phyloP scores from a whole-genome alignment of 495 filamentous ascomycete species.

The Tuber umbilicatum region DNA sequence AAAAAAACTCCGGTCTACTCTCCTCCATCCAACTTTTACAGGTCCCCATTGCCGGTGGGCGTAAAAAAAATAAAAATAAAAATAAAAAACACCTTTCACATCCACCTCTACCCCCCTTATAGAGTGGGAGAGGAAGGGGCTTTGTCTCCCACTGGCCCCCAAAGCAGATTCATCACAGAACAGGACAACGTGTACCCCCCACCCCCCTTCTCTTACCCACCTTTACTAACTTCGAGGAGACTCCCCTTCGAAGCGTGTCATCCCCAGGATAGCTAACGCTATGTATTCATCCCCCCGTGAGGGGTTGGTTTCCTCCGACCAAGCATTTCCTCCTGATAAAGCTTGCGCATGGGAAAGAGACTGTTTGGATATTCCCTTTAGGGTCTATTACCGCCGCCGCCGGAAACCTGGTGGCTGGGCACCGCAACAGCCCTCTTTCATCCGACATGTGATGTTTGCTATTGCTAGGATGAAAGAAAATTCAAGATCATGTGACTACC shows the following conservation, averaged over 20 bases:
- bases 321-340: not conserved
- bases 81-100: not conserved
- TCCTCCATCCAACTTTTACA: not conserved
- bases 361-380: slow-evolving; percentile 26
- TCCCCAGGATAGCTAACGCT: not conserved
- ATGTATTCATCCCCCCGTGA: not conserved
- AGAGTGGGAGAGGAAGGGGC: not conserved
- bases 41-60: not conserved
- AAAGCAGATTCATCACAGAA: not conserved
- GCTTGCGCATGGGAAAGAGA: slow-evolving; percentile 14
- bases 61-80: not conserved
- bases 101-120: not conserved
- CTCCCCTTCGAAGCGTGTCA: slow-evolving; percentile 1
- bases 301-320: not conserved
- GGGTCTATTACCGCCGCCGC: slow-evolving; percentile 30
- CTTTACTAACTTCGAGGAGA: not conserved
- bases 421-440: slow-evolving; percentile 9
- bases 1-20: not conserved
- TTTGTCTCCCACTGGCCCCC: not conserved
- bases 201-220: not conserved
- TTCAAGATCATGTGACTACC: not conserved
- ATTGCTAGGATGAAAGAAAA: not conserved
- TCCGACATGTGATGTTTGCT: slow-evolving; percentile 17
- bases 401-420: slow-evolving; percentile 25
- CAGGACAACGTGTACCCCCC: not conserved